Conservation (phyloP, 2,329 filamentous ascomycete genomes). For the Alternaria sp. region DNA sequence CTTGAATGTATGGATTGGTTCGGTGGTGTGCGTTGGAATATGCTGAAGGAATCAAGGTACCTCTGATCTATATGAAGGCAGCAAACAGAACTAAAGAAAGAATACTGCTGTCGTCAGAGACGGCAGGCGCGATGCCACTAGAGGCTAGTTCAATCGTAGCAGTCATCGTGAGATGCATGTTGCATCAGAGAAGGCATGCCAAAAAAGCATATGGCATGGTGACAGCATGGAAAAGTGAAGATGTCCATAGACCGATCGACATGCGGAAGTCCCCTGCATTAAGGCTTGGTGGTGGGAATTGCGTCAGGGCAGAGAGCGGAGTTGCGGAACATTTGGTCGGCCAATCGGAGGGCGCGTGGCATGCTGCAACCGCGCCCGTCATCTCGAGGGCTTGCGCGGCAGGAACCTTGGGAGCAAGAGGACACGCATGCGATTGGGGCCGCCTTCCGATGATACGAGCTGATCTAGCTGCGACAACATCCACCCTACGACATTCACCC, state of each 20-base stretch:
- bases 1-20: constrained; percentile 25
- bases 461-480: neutral
- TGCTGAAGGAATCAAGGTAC: neutral
- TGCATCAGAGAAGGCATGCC: neutral
- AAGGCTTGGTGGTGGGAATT: constrained; percentile 3
- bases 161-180: constrained; percentile 4
- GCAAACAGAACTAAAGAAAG: neutral
- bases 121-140: constrained; percentile 6
- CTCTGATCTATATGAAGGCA: neutral
- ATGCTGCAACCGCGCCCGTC: constrained; percentile 13
- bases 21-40: neutral
- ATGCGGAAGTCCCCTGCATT: neutral
- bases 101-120: neutral
- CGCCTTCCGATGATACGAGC: neutral
- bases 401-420: constrained; percentile 1
- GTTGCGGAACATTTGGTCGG: neutral
- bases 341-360: constrained; percentile 21
- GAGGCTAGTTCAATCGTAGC: constrained; percentile 21
- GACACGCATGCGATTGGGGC: constrained; percentile 23
- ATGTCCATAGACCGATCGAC: neutral
- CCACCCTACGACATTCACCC: neutral
- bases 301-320: constrained; percentile 16
- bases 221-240: neutral
- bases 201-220: neutral
- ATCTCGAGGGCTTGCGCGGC: constrained; percentile 19